Conservation (phyloP, 768 basidiomycete species). For the Boletus subcaerulescens region DNA sequence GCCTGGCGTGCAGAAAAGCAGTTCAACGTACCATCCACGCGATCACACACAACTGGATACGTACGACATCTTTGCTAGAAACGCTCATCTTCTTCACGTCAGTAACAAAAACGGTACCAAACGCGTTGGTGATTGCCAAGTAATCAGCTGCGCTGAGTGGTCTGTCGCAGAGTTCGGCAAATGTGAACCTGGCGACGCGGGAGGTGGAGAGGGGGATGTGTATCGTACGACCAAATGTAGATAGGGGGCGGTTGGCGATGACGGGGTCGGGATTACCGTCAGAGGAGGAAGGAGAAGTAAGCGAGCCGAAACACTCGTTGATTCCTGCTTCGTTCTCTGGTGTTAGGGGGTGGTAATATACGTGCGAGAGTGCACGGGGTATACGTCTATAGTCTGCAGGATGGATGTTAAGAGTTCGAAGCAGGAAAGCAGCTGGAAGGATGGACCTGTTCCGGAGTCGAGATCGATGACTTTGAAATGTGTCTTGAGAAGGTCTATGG, state of each 20-base stretch:
- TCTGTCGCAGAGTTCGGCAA: constrained; percentile 81
- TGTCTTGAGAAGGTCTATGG: constrained; percentile 89
- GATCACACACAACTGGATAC: background rate
- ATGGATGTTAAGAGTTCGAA: background rate
- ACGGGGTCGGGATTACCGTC: constrained; percentile 43
- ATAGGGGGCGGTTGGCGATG: constrained; percentile 58
- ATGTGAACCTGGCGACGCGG: constrained; percentile 81
- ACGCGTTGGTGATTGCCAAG: constrained; percentile 85
- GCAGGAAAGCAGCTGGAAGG: constrained; percentile 10
- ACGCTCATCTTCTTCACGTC: constrained; percentile 89
- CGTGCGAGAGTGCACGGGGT: constrained; percentile 88
- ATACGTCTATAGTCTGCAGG: constrained; percentile 87
- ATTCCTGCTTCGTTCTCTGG: constrained; percentile 66
- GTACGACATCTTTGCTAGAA: constrained; percentile 80
- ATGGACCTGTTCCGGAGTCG: constrained; percentile 86
- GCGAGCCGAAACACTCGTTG: constrained; percentile 76
- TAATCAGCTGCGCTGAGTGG: constrained; percentile 96
- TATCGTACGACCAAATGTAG: constrained; percentile 89
- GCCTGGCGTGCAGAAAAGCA: constrained; percentile 46
- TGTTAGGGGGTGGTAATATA: constrained; percentile 84
- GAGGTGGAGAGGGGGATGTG: constrained; percentile 76
- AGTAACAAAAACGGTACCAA: constrained; percentile 82
- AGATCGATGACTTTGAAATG: constrained; percentile 88
- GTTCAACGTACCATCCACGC: background rate
- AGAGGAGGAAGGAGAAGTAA: constrained; percentile 50